Conservation (phyloP, 441 rosid species). For the Pelargonium myrrhifolium region DNA sequence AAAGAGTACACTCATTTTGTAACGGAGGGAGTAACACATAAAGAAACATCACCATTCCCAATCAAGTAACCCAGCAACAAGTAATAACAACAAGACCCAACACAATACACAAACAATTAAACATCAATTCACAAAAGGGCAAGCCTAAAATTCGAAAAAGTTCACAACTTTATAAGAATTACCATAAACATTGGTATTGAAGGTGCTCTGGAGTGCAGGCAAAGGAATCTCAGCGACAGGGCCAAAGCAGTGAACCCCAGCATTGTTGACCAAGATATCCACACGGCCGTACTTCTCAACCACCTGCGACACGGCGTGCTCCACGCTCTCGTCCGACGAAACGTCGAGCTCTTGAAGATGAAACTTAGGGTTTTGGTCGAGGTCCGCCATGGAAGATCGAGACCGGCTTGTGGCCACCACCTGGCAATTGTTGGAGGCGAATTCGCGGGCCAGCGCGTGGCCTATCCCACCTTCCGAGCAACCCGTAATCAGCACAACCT, state of each 20-base stretch:
- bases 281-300: conserved; percentile 55
- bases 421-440: conserved; percentile 47
- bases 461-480: conserved; percentile 82
- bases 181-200: conserved; percentile 73
- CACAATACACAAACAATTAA: background rate
- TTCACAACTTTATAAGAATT: background rate
- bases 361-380: conserved; percentile 55
- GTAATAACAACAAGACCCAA: too few species aligned
- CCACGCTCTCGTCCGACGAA: conserved; percentile 52
- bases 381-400: conserved; percentile 50
- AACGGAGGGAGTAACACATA: too few species aligned
- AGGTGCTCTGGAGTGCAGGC: conserved; percentile 47
- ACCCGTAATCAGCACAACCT: conserved; percentile 73
- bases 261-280: conserved; percentile 76
- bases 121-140: background rate
- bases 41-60: too few species aligned
- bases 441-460: conserved; percentile 68
- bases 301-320: conserved; percentile 35
- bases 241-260: conserved; percentile 74
- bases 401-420: conserved; percentile 83
- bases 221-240: conserved; percentile 75
- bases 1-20: too few species aligned
- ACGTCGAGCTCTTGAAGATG: conserved; percentile 65
- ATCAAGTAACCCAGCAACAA: too few species aligned
- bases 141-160: background rate